Conservation (phyloP, 1,284 basidiomycete genomes). For the Apiotrichum porosum region DNA sequence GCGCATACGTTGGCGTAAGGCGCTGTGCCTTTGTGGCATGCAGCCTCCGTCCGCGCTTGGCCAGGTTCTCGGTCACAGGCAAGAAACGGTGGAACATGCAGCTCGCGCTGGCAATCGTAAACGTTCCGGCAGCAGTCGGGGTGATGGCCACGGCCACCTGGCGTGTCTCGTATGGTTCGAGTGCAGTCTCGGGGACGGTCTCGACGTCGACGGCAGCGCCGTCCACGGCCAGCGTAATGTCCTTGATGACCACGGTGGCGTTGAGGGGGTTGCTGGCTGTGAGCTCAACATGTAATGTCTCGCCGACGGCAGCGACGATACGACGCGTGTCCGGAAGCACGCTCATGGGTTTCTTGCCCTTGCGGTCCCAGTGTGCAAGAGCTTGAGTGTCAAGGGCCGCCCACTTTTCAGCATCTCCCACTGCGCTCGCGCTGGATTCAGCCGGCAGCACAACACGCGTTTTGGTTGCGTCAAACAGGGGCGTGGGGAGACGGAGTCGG, state of each 20-base stretch:
- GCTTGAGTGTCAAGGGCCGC: constrained; percentile 28
- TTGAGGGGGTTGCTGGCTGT: constrained; percentile 50
- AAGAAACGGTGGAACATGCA: constrained; percentile 51
- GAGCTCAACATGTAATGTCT: constrained; percentile 45
- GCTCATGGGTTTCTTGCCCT: constrained; percentile 38
- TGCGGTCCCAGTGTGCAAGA: constrained; percentile 35
- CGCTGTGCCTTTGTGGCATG: constrained; percentile 48
- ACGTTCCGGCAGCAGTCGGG: constrained; percentile 16
- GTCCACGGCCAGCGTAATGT: constrained; percentile 24
- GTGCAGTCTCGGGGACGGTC: constrained; percentile 32
- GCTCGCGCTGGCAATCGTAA: constrained; percentile 28
- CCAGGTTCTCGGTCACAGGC: constrained; percentile 45
- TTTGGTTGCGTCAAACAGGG: constrained; percentile 34
- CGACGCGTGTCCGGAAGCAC: constrained; percentile 27
- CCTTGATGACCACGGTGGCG: constrained; percentile 31
- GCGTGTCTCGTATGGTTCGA: constrained; percentile 45
- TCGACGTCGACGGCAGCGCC: constrained; percentile 11
- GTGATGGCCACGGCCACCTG: constrained; percentile 35
- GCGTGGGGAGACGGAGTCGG: constrained; percentile 34
- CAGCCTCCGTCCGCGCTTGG: constrained; percentile 46
- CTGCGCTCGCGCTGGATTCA: constrained; percentile 13
- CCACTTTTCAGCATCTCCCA: constrained; percentile 16
- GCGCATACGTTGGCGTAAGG: constrained; percentile 46
- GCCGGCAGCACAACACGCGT: constrained; percentile 29
- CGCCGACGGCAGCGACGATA: constrained; percentile 33